Evolutionary conservation across 352 stramenopile genomes (phyloP), one percentile per base, ranked within the genome.

Genomic region (Globisporangium heterothallicum): DNA sequence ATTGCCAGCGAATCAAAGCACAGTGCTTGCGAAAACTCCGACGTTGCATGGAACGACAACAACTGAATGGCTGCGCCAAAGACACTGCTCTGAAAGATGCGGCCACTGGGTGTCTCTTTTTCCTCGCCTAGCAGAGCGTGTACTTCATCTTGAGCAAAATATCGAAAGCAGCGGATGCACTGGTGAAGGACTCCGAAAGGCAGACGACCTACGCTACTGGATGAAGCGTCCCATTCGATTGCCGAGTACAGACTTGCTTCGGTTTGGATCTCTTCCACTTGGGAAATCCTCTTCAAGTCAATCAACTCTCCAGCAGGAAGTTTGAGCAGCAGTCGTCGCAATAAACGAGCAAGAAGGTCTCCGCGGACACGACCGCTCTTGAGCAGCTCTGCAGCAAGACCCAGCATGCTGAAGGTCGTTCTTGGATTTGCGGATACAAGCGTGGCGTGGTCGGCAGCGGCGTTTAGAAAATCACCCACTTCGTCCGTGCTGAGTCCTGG

Each of bases 151-250:
- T 18, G 19, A 10, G 25, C 26, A 12, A 34, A 21, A 22, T 36
- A 19, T 3, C 16, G 34, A 21, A 59, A 54, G 36, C 53, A 59
- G 13, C 53, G 44, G n/a, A 41, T 19, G 10, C 34, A 42, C 22
- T 59, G 53, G n/a, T 53, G 43, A 35, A 53, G 44, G 21, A 54
- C 34, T 0, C 19, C 25, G 8, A 54, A 24, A n/a, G 32, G 6
- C 7, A 26, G 10, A 4, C 5, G 13, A 6, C 25, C 30, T 2
- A 13, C 30, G 36, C 24, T 9, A 50, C 13, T 19, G 6, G 42
- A 18, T 6, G 27, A 50, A 13, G 19, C 14, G 14, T 52, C 30
- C 32, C 34, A 53, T 35, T 26, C 3, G 2, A 45, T 13, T 10
- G 47, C 32, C 1, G 47, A 45, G 34, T 27, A 45, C 22, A 36